phyloP scores from a whole-genome alignment of 2,329 filamentous ascomycete species.

The Pseudonectria foliicola region DNA sequence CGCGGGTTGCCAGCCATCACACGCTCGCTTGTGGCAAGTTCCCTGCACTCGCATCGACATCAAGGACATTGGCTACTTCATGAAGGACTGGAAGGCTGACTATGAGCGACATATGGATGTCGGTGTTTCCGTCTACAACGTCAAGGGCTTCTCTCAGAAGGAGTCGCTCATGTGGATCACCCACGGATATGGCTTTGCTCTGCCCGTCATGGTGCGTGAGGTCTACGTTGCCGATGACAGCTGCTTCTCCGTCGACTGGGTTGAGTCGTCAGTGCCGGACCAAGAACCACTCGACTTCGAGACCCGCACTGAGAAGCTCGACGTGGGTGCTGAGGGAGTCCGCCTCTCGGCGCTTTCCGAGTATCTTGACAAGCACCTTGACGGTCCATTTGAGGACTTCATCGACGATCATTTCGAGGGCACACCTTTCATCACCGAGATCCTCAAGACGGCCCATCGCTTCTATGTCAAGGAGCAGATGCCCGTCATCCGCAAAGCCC shows the following conservation, averaged over 20 bases:
- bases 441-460: conserved; percentile 90
- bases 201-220: conserved; percentile 89
- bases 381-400: conserved; percentile 84
- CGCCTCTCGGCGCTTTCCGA: conserved; percentile 74
- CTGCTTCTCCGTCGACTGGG: conserved; percentile 91
- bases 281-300: conserved; percentile 75
- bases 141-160: conserved; percentile 71
- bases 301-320: conserved; percentile 79
- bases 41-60: conserved; percentile 97
- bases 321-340: conserved; percentile 83
- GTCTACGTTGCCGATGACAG: conserved; percentile 87
- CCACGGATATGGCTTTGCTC: conserved; percentile 87
- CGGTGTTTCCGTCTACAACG: conserved; percentile 87
- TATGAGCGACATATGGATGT: conserved; percentile 84
- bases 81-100: conserved; percentile 99
- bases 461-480: conserved; percentile 86
- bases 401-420: conserved; percentile 96
- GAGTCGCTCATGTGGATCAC: conserved; percentile 81
- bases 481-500: conserved; percentile 85
- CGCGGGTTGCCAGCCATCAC: conserved; percentile 88
- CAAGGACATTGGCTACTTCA: conserved; percentile 96
- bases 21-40: conserved; percentile 93
- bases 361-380: conserved; percentile 92
- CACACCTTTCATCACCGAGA: conserved; percentile 89
- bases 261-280: conserved; percentile 64